Conservation (phyloP, 148 eudicot species). For the Beta vulgaris region DNA sequence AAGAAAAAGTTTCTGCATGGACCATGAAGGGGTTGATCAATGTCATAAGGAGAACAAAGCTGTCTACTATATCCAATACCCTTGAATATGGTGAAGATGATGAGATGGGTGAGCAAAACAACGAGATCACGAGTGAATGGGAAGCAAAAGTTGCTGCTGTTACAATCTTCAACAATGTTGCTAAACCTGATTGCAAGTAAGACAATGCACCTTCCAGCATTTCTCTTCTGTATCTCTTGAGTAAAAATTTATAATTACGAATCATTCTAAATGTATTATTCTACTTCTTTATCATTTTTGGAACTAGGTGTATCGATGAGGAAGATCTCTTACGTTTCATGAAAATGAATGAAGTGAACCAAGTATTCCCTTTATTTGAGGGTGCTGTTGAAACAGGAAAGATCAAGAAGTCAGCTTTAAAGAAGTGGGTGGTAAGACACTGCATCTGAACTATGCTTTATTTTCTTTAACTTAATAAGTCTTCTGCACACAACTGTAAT, state of each 20-base stretch:
- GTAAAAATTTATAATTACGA: not conserved
- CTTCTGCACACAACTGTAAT: not conserved
- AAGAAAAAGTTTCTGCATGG: constrained; percentile 81
- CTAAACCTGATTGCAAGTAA: constrained; percentile 56
- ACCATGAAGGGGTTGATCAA: constrained; percentile 74
- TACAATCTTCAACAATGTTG: constrained; percentile 63
- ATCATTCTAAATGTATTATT: not conserved
- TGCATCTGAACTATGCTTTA: not conserved
- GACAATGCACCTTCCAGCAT: constrained; percentile 8
- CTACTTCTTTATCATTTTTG: not conserved
- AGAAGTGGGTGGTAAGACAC: constrained; percentile 76
- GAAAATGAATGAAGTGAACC: constrained; percentile 64
- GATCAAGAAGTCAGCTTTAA: constrained; percentile 61
- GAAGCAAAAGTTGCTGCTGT: constrained; percentile 73
- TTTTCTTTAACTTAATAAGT: not conserved
- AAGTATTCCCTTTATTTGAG: constrained; percentile 57
- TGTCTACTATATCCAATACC: constrained; percentile 58
- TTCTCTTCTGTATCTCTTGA: not conserved
- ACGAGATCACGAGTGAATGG: constrained; percentile 65
- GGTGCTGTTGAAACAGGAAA: constrained; percentile 65
- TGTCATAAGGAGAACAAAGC: constrained; percentile 51
- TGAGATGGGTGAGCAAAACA: constrained; percentile 39
- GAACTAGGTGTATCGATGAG: constrained; percentile 61
- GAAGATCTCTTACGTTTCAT: constrained; percentile 73
- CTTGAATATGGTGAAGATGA: constrained; percentile 50